Base-by-base conservation (phyloP, 176 grass and related monocot genomes). In the Raddia guianensis region DNA sequence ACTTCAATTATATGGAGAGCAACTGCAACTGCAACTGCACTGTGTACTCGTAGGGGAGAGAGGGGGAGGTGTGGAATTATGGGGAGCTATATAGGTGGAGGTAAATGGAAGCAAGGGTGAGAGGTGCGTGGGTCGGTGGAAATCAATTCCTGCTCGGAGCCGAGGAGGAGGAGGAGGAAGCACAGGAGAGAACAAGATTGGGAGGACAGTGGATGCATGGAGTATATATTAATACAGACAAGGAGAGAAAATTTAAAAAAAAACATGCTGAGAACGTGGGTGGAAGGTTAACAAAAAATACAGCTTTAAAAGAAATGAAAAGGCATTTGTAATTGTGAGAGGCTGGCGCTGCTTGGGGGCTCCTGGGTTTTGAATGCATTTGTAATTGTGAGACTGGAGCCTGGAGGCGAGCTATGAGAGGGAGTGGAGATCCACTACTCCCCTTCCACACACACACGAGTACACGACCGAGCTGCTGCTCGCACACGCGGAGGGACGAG, bases 201-300 rank as follows among this genome's bases (percentile, higher is more conserved):
- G 68, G 75, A 72, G 76, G 52, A 78, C 37, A 40, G 37, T 5
- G 37, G 37, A 40, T n/a, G n/a, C n/a, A n/a, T 27, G 27, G 27
- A 27, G 27, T 27, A 59, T 61, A 66, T 82, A 70, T 82, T 82
- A 85, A 85, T 60, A 87, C 69, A 69, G 64, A 47, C 67, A 73
- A 81, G 70, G 52, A 70, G 50, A 66, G 55, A 58, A 61, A 12
- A 14, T 48, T n/a, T 49, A 71, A 70, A 67, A 80, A 80, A 86
- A 75, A 73, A 80, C 74, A 37, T 51, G 60, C 47, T 59, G 81
- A 92, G 93, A 95, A 95, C 93, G 93, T 95, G 93, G 80, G 63
- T 27, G 72, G 88, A 76, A 81, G 92, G 80, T 76, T 72, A 78
- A 5, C 54, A 46, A 63, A 63, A 27, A 59, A 33, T 20, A 37